Conservation (phyloP, 78 protist species). For the Anaeramoeba flamelloides region DNA sequence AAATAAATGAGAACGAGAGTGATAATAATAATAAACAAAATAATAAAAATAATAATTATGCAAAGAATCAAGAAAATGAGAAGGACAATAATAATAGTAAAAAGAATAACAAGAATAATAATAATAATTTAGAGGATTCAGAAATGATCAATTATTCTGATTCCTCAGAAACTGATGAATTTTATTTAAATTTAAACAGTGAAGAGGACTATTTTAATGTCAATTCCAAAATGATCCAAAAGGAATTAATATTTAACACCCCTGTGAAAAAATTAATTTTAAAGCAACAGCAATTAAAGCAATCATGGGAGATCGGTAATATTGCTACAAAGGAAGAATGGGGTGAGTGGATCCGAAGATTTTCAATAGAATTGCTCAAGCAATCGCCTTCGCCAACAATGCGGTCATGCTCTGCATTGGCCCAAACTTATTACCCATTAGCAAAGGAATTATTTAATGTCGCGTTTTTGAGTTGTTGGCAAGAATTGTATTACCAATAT, state of each 20-base stretch:
- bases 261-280: no score
- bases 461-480: neutral
- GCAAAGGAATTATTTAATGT: neutral
- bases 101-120: neutral
- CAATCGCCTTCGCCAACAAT: neutral
- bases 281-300: no score
- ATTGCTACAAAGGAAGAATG: neutral
- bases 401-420: neutral
- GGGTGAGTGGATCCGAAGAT: neutral
- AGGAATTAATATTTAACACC: no score
- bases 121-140: neutral
- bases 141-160: neutral
- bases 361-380: neutral
- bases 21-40: no score
- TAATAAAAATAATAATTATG: no score
- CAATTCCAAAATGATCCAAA: no score
- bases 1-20: no score
- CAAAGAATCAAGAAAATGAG: no score
- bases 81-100: no score
- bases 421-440: neutral
- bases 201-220: no score
- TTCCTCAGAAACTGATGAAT: neutral
- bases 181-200: no score
- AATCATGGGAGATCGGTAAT: neutral
- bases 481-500: constrained; percentile 8